Evolutionary conservation across 768 basidiomycete genomes (phyloP), one percentile per base, ranked within the genome.

Genomic region (Suillus variegatus): DNA sequence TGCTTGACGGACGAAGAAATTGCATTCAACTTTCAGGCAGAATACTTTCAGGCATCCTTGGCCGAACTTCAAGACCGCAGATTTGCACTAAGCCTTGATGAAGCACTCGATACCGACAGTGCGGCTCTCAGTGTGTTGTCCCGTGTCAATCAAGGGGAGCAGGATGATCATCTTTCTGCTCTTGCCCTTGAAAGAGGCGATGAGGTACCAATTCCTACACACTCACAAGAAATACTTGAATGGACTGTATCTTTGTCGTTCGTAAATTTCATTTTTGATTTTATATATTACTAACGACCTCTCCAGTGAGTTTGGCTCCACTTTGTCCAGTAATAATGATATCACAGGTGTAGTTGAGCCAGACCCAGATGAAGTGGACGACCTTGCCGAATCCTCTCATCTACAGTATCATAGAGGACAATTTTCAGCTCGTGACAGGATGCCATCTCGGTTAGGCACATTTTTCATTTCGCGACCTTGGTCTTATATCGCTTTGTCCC

Each of bases 101-200:
- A 68, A 6, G 82, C 84, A 5, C 67, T 83, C n/a, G 73, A 73
- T 20, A 68, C 71, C 0, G 82, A 84, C 58, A 71, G 64, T 0
- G 66, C 65, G 5, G 69, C 79, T 13, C 66, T 86, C 0, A 55
- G 72, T 18, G 76, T 76, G 0, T 58, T 79, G 8, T 63, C 61
- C 1, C 66, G 75, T 2, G 68, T 78, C 13, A 81, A 86, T 62
- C 73, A 70, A 36, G 79, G 75, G 7, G 80, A 81, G 7, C 65
- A 64, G 0, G 81, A 83, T 38, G 84, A 87, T 67, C 80, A 78
- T 41, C 68, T 63, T 4, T 80, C 79, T 28, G 83, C 85, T 4
- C 52, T 79, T 44, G 77, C 82, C 6, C 69, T 82, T 6, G 60
- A 74, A 54, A 66, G 71, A 4, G 82, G 79, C 8, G 64, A 65